Conservation (phyloP, 768 basidiomycete genomes). For the Lactifluus volemus region DNA sequence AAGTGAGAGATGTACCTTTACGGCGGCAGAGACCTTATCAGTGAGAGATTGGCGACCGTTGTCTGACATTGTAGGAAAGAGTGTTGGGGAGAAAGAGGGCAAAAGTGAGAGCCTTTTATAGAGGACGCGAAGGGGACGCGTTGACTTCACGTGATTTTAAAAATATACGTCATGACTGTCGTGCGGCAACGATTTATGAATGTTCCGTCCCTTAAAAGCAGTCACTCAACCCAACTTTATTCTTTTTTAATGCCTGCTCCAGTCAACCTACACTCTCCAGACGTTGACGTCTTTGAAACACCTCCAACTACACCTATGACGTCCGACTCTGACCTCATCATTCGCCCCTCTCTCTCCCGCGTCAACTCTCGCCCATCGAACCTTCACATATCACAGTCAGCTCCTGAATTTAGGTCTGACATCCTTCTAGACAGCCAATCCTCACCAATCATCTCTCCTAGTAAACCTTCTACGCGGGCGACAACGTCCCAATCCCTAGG, state of each 20-base stretch:
- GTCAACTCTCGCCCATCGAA: slow-evolving; percentile 28
- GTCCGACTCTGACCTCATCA: slow-evolving; percentile 16
- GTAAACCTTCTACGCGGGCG: neutral
- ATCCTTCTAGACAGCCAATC: slow-evolving; percentile 31
- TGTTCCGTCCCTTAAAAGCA: too few species aligned
- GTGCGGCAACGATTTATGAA: too few species aligned
- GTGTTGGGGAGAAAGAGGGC: neutral
- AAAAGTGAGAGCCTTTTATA: neutral
- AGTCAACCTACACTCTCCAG: slow-evolving; percentile 20
- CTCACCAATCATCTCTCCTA: slow-evolving; percentile 20
- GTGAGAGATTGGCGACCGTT: slow-evolving; percentile 28
- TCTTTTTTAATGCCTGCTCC: slow-evolving; percentile 1
- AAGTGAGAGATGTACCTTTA: slow-evolving; percentile 25
- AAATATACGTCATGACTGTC: neutral
- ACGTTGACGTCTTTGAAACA: slow-evolving; percentile 35
- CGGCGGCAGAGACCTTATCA: slow-evolving; percentile 27
- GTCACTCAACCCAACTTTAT: too few species aligned
- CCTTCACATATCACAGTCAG: slow-evolving; percentile 27
- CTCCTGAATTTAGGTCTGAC: slow-evolving; percentile 29
- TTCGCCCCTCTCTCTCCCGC: slow-evolving; percentile 35
- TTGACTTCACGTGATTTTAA: neutral
- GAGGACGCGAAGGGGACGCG: neutral
- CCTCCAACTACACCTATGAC: slow-evolving; percentile 35
- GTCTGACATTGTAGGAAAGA: slow-evolving; percentile 28
- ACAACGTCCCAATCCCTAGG: neutral